Evolutionary conservation across 257 asterid species (phyloP).

Genomic region (Ilex asprella): DNA sequence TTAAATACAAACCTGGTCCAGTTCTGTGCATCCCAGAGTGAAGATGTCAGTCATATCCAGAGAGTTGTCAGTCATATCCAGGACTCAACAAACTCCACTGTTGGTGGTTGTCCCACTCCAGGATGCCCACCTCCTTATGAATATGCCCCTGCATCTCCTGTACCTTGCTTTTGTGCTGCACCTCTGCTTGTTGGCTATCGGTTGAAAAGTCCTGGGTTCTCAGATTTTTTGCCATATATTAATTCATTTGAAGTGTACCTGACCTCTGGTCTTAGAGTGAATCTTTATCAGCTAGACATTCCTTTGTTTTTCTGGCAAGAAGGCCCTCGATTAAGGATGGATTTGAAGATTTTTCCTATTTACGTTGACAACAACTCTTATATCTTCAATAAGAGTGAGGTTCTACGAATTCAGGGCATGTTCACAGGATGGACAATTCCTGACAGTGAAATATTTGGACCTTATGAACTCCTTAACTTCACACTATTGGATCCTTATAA

Average conservation of each 20-base stretch:
- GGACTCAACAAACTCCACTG: conserved; percentile 18
- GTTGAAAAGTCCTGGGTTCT: conserved; percentile 88
- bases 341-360: conserved; percentile 65
- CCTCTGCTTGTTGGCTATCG: conserved; percentile 81
- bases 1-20: conserved; percentile 16
- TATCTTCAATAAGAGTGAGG: conserved; percentile 57
- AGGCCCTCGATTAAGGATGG: conserved; percentile 80
- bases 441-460: conserved; percentile 69
- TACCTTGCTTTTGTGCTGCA: conserved; percentile 64
- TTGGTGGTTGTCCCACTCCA: conserved; percentile 27
- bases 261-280: conserved; percentile 47
- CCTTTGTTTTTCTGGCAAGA: conserved; percentile 44
- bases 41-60: conserved; percentile 10
- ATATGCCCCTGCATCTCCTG: conserved; percentile 50
- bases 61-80: conserved; percentile 14
- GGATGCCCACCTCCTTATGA: conserved; percentile 59
- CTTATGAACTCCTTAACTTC: conserved; percentile 84
- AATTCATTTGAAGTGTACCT: conserved; percentile 45
- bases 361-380: conserved; percentile 23
- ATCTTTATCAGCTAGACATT: conserved; percentile 55
- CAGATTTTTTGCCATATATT: conserved; percentile 55
- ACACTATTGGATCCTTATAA: conserved; percentile 59
- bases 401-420: conserved; percentile 49
- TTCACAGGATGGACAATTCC: conserved; percentile 78
- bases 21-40: conserved; percentile 53